Conservation (phyloP, 345 rosid genomes). For the Camelina sativa region DNA sequence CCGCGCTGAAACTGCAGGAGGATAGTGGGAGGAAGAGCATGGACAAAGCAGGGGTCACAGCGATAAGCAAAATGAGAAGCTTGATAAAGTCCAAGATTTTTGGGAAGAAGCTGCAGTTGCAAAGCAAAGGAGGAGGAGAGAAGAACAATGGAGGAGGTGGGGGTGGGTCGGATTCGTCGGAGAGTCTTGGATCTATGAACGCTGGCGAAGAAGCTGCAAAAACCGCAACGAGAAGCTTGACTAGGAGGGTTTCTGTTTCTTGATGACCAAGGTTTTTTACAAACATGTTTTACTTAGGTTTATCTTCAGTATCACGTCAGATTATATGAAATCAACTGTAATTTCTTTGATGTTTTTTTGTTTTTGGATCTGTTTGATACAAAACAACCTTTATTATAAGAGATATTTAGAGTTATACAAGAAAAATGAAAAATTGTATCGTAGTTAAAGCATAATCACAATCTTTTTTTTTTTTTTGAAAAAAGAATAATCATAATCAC, state of each 20-base stretch:
- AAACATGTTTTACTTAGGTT: slow-evolving; percentile 25
- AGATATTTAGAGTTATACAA: slow-evolving; percentile 2
- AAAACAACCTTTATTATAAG: slow-evolving; percentile 1
- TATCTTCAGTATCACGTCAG: background rate
- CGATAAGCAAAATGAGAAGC: slow-evolving; percentile 63
- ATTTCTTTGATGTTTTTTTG: slow-evolving; percentile 8
- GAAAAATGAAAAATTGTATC: too few species aligned
- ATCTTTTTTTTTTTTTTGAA: too few species aligned
- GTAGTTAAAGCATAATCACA: too few species aligned
- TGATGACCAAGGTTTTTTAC: slow-evolving; percentile 37
- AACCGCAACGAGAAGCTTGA: slow-evolving; percentile 60
- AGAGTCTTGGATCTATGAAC: slow-evolving; percentile 63
- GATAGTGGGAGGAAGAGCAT: slow-evolving; percentile 52
- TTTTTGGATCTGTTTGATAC: slow-evolving; percentile 5
- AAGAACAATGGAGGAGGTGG: slow-evolving; percentile 64
- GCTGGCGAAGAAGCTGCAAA: slow-evolving; percentile 49
- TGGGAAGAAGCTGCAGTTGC: slow-evolving; percentile 44
- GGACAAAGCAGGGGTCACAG: slow-evolving; percentile 48
- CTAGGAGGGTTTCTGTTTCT: slow-evolving; percentile 73
- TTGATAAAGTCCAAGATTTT: slow-evolving; percentile 70
- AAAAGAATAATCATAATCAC: too few species aligned
- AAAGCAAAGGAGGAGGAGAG: slow-evolving; percentile 35
- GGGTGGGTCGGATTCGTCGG: slow-evolving; percentile 78
- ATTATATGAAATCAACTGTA: slow-evolving; percentile 32
- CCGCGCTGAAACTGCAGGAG: slow-evolving; percentile 54